phyloP scores from a whole-genome alignment of 1,139 yeast genomes.

The Arxiozyma slooffiae region DNA sequence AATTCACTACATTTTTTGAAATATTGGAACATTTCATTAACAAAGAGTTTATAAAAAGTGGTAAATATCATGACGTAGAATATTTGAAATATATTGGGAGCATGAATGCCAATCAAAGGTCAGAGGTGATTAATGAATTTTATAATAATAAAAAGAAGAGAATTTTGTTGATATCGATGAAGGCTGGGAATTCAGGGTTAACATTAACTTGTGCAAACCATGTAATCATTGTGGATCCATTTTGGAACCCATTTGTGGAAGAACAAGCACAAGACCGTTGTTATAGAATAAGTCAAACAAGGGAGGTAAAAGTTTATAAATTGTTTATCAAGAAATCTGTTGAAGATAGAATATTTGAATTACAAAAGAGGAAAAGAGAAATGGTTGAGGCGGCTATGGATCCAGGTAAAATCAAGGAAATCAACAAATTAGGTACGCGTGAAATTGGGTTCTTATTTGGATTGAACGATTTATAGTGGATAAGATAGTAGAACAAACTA shows the following conservation, averaged over 20 bases:
- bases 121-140: constrained; percentile 52
- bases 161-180: constrained; percentile 63
- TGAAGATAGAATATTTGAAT: constrained; percentile 72
- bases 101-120: constrained; percentile 59
- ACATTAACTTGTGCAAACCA: constrained; percentile 90
- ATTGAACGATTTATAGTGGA: constrained; percentile 33
- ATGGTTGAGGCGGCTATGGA: constrained; percentile 76
- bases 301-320: constrained; percentile 65
- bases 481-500: too few relatives aligned
- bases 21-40: constrained; percentile 51
- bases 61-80: constrained; percentile 27
- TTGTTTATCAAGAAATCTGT: constrained; percentile 59
- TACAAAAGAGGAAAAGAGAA: constrained; percentile 66
- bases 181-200: constrained; percentile 89
- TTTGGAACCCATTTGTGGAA: constrained; percentile 95
- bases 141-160: constrained; percentile 44
- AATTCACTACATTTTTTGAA: constrained; percentile 71
- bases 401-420: constrained; percentile 57
- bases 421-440: constrained; percentile 54
- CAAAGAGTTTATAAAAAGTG: constrained; percentile 27
- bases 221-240: constrained; percentile 83
- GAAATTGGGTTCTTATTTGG: constrained; percentile 80
- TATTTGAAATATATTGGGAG: constrained; percentile 71
- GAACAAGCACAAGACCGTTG: constrained; percentile 95
- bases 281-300: constrained; percentile 81